Evolutionary conservation across 2,329 filamentous ascomycete genomes (phyloP).

Genomic region (Hawksworthiomyces lignivorus): DNA sequence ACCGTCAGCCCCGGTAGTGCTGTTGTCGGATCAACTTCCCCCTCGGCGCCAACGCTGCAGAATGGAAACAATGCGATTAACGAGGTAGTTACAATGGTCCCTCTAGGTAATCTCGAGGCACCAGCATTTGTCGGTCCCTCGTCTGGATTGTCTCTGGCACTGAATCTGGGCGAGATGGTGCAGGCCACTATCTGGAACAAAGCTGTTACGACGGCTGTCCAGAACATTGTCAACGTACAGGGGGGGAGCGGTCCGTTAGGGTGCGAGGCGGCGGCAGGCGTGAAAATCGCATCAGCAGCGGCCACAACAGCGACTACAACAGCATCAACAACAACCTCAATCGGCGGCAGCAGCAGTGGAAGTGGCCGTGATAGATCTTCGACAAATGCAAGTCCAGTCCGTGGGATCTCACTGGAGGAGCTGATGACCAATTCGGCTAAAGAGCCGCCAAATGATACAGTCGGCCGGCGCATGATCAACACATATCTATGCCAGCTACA

Average conservation of each 20-base stretch:
- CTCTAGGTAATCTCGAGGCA: slow-evolving; percentile 7
- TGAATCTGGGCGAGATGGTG: slow-evolving; percentile 44
- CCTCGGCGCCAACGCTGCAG: not conserved
- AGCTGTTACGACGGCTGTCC: no score
- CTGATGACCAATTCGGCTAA: slow-evolving; percentile 5
- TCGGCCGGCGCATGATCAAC: not conserved
- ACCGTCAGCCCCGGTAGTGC: not conserved
- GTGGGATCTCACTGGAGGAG: slow-evolving; percentile 3
- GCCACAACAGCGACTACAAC: no score
- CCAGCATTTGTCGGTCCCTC: slow-evolving; percentile 7
- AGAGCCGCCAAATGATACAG: slow-evolving; percentile 6
- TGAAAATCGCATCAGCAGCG: no score
- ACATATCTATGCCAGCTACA: slow-evolving; percentile 25
- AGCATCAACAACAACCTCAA: no score
- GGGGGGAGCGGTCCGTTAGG: no score
- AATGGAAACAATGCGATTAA: not conserved
- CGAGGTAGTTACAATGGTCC: slow-evolving; percentile 9
- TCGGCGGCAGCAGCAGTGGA: no score
- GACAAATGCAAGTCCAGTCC: not conserved
- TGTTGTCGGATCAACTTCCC: not conserved
- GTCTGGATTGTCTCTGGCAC: slow-evolving; percentile 25
- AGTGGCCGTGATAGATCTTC: not conserved
- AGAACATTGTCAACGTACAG: not conserved
- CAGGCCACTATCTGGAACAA: slow-evolving; percentile 48
- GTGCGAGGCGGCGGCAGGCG: no score